Evolutionary conservation across 2,329 filamentous ascomycete genomes (phyloP), one percentile per base, ranked within the genome.

Genomic region (Epichloe gansuensis): DNA sequence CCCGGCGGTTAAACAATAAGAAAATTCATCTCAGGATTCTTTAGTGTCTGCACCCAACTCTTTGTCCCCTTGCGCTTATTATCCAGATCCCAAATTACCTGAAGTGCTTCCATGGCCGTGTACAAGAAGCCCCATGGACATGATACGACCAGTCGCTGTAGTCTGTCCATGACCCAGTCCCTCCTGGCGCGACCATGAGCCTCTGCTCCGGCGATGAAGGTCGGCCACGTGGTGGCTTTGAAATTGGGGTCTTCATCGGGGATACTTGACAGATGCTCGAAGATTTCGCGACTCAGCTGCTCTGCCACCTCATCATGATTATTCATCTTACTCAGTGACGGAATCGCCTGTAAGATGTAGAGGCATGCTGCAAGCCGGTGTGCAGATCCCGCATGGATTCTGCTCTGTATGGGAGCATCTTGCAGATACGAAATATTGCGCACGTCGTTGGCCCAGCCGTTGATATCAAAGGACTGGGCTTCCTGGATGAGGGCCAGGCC

Each of bases 211-310:
- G 74, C 75, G 5, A 81, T 69, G 51, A 82, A 81, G 0, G 77
- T 72, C 0, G 77, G 75, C 77, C 76, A 81, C 1, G 74, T 72
- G 4, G 76, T 78, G 0, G 75, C 76, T 57, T 81, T 81, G 65
- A 79, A 74, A 21, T 79, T 71, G 1, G 70, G 67, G 46, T 81
- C 75, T 2, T 73, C 67, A 8, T 73, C 68, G 0, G 72, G 70
- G 2, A 82, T 72, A 41, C 64, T 65, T 0, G 71, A 69, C 3
- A 81, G 64, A 28, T 77, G 72, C 3, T 69, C 53, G 6, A 77
- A 67, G 1, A 78, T 67, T 25, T 77, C 74, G 2, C 67, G 56
- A 13, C 72, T 71, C 3, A 81, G 62, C 1, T 59, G 53, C 3
- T 66, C 63, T 4, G 56, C 60, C 34, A 66, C 54, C 11, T 63